These are phyloP conservation scores for Zalaria obscura DNA, from an alignment of 2,329 filamentous ascomycete species.

Conservation along the genomic window DNA sequence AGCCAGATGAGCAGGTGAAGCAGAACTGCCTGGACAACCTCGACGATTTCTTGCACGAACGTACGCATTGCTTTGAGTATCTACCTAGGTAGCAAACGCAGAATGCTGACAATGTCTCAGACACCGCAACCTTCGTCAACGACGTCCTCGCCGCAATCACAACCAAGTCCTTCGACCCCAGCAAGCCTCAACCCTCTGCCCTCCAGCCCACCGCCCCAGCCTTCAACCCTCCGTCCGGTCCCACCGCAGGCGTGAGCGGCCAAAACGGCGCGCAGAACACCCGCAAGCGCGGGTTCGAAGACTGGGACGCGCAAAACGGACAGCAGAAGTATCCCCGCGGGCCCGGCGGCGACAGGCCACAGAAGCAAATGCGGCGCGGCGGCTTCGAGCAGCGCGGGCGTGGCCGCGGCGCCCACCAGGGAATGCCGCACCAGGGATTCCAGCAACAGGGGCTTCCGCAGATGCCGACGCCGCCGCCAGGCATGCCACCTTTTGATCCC, in stretches of 20 bases:
- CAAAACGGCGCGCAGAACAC: slow-evolving; percentile 15
- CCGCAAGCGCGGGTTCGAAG: slow-evolving; percentile 44
- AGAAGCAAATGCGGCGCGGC: slow-evolving; percentile 48
- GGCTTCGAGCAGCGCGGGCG: slow-evolving; percentile 12
- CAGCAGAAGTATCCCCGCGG: slow-evolving; percentile 20
- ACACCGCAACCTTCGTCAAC: slow-evolving; percentile 45
- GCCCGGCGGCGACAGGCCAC: slow-evolving; percentile 27
- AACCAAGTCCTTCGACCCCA: slow-evolving; percentile 32
- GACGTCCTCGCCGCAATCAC: slow-evolving; percentile 55
- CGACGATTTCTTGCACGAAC: slow-evolving; percentile 59
- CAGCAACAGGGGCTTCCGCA: slow-evolving; percentile 9
- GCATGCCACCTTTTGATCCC: slow-evolving; percentile 41
- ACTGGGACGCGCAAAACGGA: slow-evolving; percentile 34
- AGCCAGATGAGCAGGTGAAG: slow-evolving; percentile 48
- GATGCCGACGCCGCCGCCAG: slow-evolving; percentile 26
- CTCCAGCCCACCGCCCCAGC: slow-evolving; percentile 2
- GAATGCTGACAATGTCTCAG: not conserved
- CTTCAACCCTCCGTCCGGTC: slow-evolving; percentile 6
- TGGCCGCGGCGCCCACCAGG: slow-evolving; percentile 4
- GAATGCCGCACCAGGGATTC: not conserved
- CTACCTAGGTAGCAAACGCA: too few relatives aligned
- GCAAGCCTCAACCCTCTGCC: slow-evolving; percentile 13
- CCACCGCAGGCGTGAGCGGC: slow-evolving; percentile 10
- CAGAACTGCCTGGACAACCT: slow-evolving; percentile 58
- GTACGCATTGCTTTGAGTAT: slow-evolving; percentile 19